Evolutionary conservation across 805 yeast genomes (phyloP), one percentile per base, ranked within the genome.

Genomic region (Candida krabiensis): DNA sequence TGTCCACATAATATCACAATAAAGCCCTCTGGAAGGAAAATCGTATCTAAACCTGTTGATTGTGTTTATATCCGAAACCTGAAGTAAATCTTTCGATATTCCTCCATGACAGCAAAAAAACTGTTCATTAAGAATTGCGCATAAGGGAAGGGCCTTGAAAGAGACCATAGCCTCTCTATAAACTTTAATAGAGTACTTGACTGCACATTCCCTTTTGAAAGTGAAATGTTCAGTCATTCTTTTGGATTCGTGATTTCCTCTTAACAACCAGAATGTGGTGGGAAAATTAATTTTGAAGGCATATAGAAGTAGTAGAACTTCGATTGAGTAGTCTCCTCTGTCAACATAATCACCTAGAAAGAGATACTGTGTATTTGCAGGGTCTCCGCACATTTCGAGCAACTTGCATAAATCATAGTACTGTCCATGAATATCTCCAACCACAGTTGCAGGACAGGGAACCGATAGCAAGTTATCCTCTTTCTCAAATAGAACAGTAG

Each of bases 361-460:
- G 39, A 91, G 66, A 60, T 88, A 91, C 17, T 83, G 74, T 1
- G 95, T 86, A 11, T 54, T 63, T 12, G 66, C 70, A 9, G 97
- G 96, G 53, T 84, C 82, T 3, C 98, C 98, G 29, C 96, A 96
- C 33, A 89, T 89, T 55, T 89, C 96, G 52, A 91, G 84, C 43
- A 91, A 66, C 62, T 89, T 89, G 76, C 90, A 71, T 50, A 93
- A 69, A 63, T 93, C 99, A 59, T 76, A 89, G 63, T 77, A 91
- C 61, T 93, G 98, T n/a, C 99, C 99, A 62, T 91, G 98, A 12
- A 91, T 78, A 61, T 91, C 98, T 36, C 99, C 99, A 63, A 96
- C 89, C 3, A 93, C 90, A 1, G 96, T 88, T 2, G 90, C 84
- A 1, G 98, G 99, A 2, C 96, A 95, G 1, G 87, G 86, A 2